A percentile compares a stretch with the other conserved stretches of the same genome.
Conservation (phyloP, 768 basidiomycete genomes). For the Psilocybe tampanensis region DNA sequence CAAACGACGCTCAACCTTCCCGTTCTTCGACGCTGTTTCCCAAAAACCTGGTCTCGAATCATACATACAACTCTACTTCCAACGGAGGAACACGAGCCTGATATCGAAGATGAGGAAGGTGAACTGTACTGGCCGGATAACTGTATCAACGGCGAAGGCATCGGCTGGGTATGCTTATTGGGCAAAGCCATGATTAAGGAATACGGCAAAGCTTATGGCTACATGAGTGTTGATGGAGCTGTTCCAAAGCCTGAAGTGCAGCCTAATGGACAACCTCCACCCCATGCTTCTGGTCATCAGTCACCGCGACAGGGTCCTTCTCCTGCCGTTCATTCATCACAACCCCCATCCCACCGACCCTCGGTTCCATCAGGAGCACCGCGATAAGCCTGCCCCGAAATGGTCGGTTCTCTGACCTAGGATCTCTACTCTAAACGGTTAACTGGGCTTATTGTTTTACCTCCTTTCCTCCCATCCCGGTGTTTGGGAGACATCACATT, state of each 20-base stretch:
- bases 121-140: slow-evolving; percentile 87
- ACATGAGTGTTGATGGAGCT: slow-evolving; percentile 71
- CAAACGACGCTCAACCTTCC: slow-evolving; percentile 65
- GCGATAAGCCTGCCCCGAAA: slow-evolving; percentile 14
- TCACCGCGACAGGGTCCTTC: slow-evolving; percentile 5
- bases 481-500: slow-evolving; percentile 14
- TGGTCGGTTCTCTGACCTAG: slow-evolving; percentile 9
- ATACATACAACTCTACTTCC: slow-evolving; percentile 61
- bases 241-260: slow-evolving; percentile 57
- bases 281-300: slow-evolving; percentile 6
- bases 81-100: slow-evolving; percentile 76
- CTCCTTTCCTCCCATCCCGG: slow-evolving; percentile 15
- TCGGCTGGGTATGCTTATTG: slow-evolving; percentile 88
- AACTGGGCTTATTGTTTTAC: slow-evolving; percentile 16
- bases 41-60: slow-evolving; percentile 75
- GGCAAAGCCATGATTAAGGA: slow-evolving; percentile 87
- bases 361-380: slow-evolving; percentile 13
- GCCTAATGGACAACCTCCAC: slow-evolving; percentile 8
- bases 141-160: slow-evolving; percentile 70
- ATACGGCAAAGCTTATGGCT: slow-evolving; percentile 75
- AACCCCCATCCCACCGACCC: slow-evolving; percentile 10
- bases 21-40: slow-evolving; percentile 70
- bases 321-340: neutral
- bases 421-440: slow-evolving; percentile 9
- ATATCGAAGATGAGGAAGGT: slow-evolving; percentile 84